These are phyloP conservation scores for Ophiocordyceps camponoti-saundersi DNA, from an alignment of 2,329 filamentous ascomycete genomes.

Conservation along the genomic window DNA sequence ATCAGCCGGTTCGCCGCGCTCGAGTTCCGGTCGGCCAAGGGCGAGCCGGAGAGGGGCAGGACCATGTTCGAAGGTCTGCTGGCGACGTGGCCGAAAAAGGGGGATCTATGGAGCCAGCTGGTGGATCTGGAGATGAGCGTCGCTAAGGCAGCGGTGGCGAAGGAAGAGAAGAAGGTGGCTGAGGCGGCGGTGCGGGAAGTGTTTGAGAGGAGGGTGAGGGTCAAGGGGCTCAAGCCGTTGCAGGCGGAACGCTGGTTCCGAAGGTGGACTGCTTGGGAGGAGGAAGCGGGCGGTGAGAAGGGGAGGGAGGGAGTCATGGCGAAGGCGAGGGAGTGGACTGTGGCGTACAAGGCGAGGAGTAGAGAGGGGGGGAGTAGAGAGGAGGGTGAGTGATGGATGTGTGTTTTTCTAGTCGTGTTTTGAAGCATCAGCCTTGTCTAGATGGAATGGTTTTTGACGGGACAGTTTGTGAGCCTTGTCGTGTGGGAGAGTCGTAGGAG, in stretches of 20 bases:
- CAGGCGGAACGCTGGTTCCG: slow-evolving; percentile 81
- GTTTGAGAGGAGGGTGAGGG: slow-evolving; percentile 62
- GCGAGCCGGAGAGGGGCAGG: slow-evolving; percentile 76
- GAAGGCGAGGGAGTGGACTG: slow-evolving; percentile 55
- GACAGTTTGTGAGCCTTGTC: not conserved
- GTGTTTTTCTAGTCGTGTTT: not conserved
- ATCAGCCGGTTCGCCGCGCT: slow-evolving; percentile 81
- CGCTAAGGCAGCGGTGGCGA: slow-evolving; percentile 20
- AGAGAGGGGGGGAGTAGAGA: slow-evolving; percentile 11
- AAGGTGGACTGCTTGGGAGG: slow-evolving; percentile 82
- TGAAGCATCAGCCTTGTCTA: not conserved
- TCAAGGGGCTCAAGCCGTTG: slow-evolving; percentile 59
- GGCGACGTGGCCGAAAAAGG: slow-evolving; percentile 69
- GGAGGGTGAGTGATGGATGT: slow-evolving; percentile 12
- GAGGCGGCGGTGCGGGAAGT: slow-evolving; percentile 48
- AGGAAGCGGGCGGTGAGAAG: slow-evolving; percentile 50
- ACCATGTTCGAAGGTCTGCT: slow-evolving; percentile 89
- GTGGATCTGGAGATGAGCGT: slow-evolving; percentile 65
- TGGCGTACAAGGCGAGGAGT: slow-evolving; percentile 26
- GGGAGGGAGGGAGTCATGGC: slow-evolving; percentile 53
- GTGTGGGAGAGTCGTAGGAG: not conserved
- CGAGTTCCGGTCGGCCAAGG: slow-evolving; percentile 71
- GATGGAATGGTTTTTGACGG: too few species aligned
- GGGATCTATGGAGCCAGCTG: slow-evolving; percentile 86
- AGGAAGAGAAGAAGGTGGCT: slow-evolving; percentile 20